A percentile compares a stretch with the other conserved stretches of the same genome.
These are phyloP conservation scores for Fusarium sp. DNA, from an alignment of 2,329 filamentous ascomycete species.

Conservation along the genomic window DNA sequence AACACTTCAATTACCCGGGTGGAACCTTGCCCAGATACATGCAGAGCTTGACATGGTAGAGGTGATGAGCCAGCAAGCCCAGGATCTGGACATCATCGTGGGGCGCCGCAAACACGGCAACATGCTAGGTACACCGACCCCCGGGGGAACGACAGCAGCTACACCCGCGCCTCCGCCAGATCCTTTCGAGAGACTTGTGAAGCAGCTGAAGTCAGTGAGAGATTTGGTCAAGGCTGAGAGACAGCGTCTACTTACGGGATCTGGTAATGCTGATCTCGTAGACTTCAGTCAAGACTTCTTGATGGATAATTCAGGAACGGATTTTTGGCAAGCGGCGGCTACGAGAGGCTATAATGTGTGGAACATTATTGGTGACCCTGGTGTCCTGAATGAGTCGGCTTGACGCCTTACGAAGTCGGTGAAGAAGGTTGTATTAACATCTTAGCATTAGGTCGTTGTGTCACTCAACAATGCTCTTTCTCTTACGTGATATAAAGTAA, in stretches of 20 bases:
- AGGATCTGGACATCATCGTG: constrained; percentile 43
- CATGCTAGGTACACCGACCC: constrained; percentile 16
- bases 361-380: constrained; percentile 41
- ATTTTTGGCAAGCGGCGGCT: constrained; percentile 40
- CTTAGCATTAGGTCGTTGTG: background rate
- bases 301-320: constrained; percentile 35
- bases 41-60: constrained; percentile 46
- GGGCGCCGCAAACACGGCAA: constrained; percentile 41
- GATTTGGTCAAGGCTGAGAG: constrained; percentile 45
- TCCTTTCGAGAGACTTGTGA: constrained; percentile 44
- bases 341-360: constrained; percentile 37
- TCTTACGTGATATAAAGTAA: background rate
- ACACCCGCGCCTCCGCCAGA: constrained; percentile 38
- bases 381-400: constrained; percentile 32
- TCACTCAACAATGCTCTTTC: background rate
- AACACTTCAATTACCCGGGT: constrained; percentile 55
- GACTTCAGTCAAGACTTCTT: constrained; percentile 36
- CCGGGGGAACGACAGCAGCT: constrained; percentile 4
- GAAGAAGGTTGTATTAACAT: background rate
- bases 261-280: constrained; percentile 25
- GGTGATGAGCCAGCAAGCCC: constrained; percentile 42
- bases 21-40: constrained; percentile 51
- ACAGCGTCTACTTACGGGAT: constrained; percentile 36
- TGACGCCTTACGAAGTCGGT: background rate
- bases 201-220: constrained; percentile 43